A percentile compares a stretch with the other conserved stretches of the same genome.
Evolutionary conservation across 805 yeast genomes (phyloP).

Genomic region (Metschnikowia aberdeeniae): DNA sequence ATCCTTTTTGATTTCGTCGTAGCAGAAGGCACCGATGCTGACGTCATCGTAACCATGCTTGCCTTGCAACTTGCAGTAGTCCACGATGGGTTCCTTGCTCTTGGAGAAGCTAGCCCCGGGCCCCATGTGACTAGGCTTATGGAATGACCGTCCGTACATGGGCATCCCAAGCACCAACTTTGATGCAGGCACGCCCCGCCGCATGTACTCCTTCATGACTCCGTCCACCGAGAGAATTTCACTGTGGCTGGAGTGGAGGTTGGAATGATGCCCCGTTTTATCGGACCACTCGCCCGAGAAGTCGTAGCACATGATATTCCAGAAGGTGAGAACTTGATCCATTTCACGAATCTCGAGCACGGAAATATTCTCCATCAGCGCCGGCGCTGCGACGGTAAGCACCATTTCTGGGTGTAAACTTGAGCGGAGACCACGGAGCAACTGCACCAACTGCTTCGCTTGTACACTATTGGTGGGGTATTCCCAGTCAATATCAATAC

Average conservation of each 20-base stretch:
- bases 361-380: conserved; percentile 44
- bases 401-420: conserved; percentile 29
- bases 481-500: conserved; percentile 95
- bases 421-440: conserved; percentile 40
- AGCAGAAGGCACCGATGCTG: conserved; percentile 40
- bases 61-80: conserved; percentile 46
- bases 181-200: conserved; percentile 37
- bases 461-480: conserved; percentile 56
- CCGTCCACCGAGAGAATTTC: conserved; percentile 45
- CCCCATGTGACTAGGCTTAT: conserved; percentile 30
- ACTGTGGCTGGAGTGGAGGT: conserved; percentile 45
- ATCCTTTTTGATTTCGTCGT: conserved; percentile 9
- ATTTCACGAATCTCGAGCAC: conserved; percentile 48
- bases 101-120: conserved; percentile 39
- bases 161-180: conserved; percentile 86
- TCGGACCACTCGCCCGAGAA: conserved; percentile 75
- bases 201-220: conserved; percentile 44
- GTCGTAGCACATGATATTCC: conserved; percentile 93
- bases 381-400: conserved; percentile 77
- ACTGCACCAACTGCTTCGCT: conserved; percentile 38
- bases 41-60: conserved; percentile 51
- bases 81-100: conserved; percentile 38
- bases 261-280: conserved; percentile 63
- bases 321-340: conserved; percentile 56
- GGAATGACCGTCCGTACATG: conserved; percentile 57